Base-by-base conservation (phyloP, 108 stramenopile species). In the Nitzschia inconspicua region DNA sequence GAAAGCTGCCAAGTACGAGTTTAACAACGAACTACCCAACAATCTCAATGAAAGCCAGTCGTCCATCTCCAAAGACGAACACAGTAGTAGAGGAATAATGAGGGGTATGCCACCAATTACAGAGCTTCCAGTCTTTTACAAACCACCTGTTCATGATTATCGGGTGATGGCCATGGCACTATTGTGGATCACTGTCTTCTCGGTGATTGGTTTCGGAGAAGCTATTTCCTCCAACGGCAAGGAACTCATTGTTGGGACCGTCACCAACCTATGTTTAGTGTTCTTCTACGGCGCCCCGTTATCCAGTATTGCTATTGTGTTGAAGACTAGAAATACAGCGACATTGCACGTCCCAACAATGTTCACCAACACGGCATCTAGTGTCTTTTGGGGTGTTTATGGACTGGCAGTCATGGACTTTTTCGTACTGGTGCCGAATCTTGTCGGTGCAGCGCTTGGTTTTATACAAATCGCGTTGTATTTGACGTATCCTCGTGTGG, bases 231-330 rank as follows among this genome's bases (percentile, higher is more conserved):
- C 47, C 0, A 40, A 14, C 43, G 74, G 70, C 23, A 62, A 64
- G 44, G 65, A 80, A 64, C 39, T 72, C 11, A 57, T 91, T 10
- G 75, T 92, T 39, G 91, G 86, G 10, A 37, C 72, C 34, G 35
- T 66, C 3, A 83, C 83, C 19, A 92, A 92, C 66, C 50, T 79
- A 47, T 88, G 85, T 66, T 56, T 86, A 5, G 60, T 88, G 36
- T 85, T 92, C 47, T 92, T 92, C 47, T 92, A 88, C 50, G 91
- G 86, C 2, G 91, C 91, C 4, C 91, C 91, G 14, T 68, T 92
- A 3, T 76, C 79, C 8, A 86, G 79, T 10, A 86, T 92, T 35
- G 40, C 57, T 5, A 62, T 54, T n/a, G 91, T 92, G 0, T 10
- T 86, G 0, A 67, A 60, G 39, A 65, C 67, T 4, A 74, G 68